A percentile compares a stretch with the other conserved stretches of the same genome.
These are phyloP conservation scores for Blastocystis sp. DNA, from an alignment of 352 stramenopile species.

Conservation along the genomic window DNA sequence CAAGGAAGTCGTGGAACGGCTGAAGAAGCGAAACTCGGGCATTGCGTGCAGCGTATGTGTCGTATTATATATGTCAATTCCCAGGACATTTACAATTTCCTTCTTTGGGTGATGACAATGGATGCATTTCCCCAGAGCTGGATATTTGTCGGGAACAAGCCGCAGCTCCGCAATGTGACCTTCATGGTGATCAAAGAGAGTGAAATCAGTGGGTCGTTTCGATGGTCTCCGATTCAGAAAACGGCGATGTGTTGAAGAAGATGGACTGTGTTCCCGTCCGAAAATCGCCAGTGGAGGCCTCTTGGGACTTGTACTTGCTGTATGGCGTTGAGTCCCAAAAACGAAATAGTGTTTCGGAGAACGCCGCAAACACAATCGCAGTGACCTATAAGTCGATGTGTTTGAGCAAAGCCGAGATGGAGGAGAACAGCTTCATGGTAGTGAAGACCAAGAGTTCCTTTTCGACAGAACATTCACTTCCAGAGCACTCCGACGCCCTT, in stretches of 20 bases:
- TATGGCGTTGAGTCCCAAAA: conserved; percentile 31
- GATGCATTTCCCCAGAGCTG: conserved; percentile 17
- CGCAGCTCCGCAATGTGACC: conserved; percentile 13
- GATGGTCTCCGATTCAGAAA: background rate
- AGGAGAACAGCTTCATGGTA: conserved; percentile 41
- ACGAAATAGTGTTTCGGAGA: background rate
- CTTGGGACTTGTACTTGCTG: conserved; percentile 39
- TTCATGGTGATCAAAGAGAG: background rate
- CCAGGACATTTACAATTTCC: conserved; percentile 34
- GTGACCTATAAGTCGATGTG: conserved; percentile 12
- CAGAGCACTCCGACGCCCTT: background rate
- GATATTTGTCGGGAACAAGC: conserved; percentile 53
- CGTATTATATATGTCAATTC: background rate
- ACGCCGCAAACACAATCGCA: background rate
- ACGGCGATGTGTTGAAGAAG: background rate
- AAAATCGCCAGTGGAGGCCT: background rate
- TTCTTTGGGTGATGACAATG: conserved; percentile 40
- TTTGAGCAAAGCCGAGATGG: background rate
- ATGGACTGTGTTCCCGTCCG: background rate
- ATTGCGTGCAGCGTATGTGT: background rate
- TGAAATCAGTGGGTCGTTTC: background rate
- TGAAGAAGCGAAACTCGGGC: background rate
- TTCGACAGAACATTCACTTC: background rate
- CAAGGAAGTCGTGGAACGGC: background rate
- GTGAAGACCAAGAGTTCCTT: background rate